Base-by-base conservation (phyloP, 345 rosid species). In the Populus davidiana region DNA sequence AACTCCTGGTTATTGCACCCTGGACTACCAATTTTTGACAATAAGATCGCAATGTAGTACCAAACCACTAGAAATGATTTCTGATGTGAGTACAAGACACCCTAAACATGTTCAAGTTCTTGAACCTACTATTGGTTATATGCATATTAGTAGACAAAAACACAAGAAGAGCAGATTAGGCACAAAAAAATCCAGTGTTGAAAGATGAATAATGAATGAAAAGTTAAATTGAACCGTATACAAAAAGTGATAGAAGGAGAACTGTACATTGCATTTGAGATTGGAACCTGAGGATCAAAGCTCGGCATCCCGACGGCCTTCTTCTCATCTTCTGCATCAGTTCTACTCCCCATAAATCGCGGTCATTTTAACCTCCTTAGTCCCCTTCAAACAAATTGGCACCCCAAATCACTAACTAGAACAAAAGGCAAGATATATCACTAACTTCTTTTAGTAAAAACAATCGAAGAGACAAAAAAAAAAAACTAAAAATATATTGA, bases 281-380 rank as follows among this genome's bases (percentile, higher is more conserved):
- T 68, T 25, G 81, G 70, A 62, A 73, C 67, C 47, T 78, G 78
- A 56, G 83, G 64, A 75, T 83, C 86, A 83, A 85, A 83, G 80
- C 87, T 81, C 67, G 73, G 88, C 91, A 88, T 86, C 81, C 74
- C 81, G 75, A 59, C 72, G 68, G 77, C 52, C 75, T 79, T 70
- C 78, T 80, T 80, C 81, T 80, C 88, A 86, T 83, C 84, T 85
- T 83, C 83, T 71, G 67, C 68, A 68, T 68, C 76, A 31, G 50
- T 66, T 68, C 77, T 76, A 78, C 75, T 69, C 16, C 74, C 75
- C 82, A 73, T 72, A 36, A 77, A 83, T 75, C 79, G 74, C 69
- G 41, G 68, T 68, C 75, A 44, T 68, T 71, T n/a, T 66, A 18
- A 52, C 72, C 64, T 73, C 27, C 67, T 84, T 35, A 49, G 56